Conservation (phyloP, 176 grass and related monocot species). For the Phragmites australis region DNA sequence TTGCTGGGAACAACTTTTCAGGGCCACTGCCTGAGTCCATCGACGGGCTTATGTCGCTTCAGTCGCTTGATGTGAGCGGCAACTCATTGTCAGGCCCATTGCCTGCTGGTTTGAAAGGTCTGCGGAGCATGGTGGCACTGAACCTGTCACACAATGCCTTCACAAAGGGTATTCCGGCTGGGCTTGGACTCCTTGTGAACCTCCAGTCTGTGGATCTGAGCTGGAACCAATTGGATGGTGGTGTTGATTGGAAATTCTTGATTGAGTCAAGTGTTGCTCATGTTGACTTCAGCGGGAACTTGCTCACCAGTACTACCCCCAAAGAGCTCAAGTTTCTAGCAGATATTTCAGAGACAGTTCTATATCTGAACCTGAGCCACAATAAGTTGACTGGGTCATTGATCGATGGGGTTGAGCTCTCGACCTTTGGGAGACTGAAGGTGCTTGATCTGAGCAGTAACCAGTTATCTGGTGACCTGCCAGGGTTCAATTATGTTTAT, state of each 20-base stretch:
- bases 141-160: conserved; percentile 86
- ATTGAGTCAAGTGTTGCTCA: conserved; percentile 72
- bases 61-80: conserved; percentile 78
- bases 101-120: conserved; percentile 53
- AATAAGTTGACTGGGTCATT: conserved; percentile 79
- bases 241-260: conserved; percentile 95
- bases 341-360: conserved; percentile 82
- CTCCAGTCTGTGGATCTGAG: conserved; percentile 82
- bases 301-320: conserved; percentile 64
- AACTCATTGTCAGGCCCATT: conserved; percentile 72
- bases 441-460: conserved; percentile 96
- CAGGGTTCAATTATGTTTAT: conserved; percentile 99
- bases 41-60: conserved; percentile 61
- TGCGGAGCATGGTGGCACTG: conserved; percentile 66
- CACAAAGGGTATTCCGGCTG: conserved; percentile 71
- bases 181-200: conserved; percentile 60
- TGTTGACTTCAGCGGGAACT: conserved; percentile 94
- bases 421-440: conserved; percentile 92
- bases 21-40: conserved; percentile 70
- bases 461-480: conserved; percentile 78
- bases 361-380: conserved; percentile 85
- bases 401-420: conserved; percentile 85
- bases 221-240: conserved; percentile 84
- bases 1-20: conserved; percentile 85
- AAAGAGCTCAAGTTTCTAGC: conserved; percentile 90